Conservation (phyloP, 352 stramenopile genomes). For the Aphanomyces astaci region DNA sequence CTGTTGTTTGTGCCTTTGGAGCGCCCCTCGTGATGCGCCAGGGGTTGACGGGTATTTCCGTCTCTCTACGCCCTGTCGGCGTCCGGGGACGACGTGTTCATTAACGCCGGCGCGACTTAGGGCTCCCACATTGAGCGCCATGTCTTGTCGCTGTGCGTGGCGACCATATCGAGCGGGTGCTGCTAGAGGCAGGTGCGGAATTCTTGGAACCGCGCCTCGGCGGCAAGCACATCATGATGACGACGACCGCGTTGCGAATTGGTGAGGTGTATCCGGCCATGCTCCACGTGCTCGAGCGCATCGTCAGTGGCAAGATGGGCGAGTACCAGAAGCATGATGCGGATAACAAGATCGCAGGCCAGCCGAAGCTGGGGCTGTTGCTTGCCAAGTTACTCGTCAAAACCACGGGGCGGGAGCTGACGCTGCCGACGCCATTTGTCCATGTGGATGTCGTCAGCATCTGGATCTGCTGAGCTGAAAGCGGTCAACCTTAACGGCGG, state of each 20-base stretch:
- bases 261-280: conserved; percentile 68
- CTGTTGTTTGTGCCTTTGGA: conserved; percentile 63
- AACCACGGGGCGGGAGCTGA: conserved; percentile 49
- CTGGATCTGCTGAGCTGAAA: no score
- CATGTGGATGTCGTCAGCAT: conserved; percentile 73
- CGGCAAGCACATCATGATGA: conserved; percentile 45
- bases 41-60: conserved; percentile 65
- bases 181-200: conserved; percentile 66
- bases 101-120: conserved; percentile 65
- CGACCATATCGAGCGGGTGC: conserved; percentile 67
- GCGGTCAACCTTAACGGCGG: no score
- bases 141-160: conserved; percentile 63
- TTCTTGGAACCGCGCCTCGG: conserved; percentile 65
- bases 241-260: conserved; percentile 50
- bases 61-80: conserved; percentile 70
- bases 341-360: conserved; percentile 62
- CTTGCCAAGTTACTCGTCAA: conserved; percentile 63
- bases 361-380: conserved; percentile 70
- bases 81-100: conserved; percentile 53
- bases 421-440: conserved; percentile 57
- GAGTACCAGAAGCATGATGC: conserved; percentile 70
- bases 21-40: conserved; percentile 30
- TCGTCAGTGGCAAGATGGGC: conserved; percentile 68
- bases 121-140: conserved; percentile 36
- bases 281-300: conserved; percentile 68